A percentile compares a stretch with the other conserved stretches of the same genome.
phyloP scores from a whole-genome alignment of 2,329 filamentous ascomycete genomes.

The Cadophora luteo-olivacea region DNA sequence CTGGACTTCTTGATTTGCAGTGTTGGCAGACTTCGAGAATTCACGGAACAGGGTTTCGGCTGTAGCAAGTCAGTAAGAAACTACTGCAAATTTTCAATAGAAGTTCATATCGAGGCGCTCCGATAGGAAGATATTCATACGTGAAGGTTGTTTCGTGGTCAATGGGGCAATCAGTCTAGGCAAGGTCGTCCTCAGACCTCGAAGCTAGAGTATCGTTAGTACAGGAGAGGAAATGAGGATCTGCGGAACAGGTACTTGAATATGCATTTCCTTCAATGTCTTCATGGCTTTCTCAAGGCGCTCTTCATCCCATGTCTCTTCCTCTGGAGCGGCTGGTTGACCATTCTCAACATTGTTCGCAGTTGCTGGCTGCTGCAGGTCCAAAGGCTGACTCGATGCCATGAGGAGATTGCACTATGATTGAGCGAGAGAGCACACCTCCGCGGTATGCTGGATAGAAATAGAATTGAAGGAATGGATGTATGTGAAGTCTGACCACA shows the following conservation, averaged over 20 bases:
- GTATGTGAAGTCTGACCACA: conserved; percentile 1
- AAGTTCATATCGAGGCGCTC: background rate
- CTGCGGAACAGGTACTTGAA: conserved; percentile 38
- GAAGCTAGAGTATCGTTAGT: conserved; percentile 46
- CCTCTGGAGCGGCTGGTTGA: conserved; percentile 6
- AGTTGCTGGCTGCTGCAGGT: background rate
- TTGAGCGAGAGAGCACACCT: background rate
- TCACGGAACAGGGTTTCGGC: conserved; percentile 56
- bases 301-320: conserved; percentile 44
- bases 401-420: background rate
- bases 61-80: conserved; percentile 41
- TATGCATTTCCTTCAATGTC: conserved; percentile 46
- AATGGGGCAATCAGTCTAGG: conserved; percentile 60
- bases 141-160: conserved; percentile 55
- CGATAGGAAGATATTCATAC: conserved; percentile 49
- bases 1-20: conserved; percentile 57
- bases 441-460: background rate
- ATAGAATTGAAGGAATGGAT: background rate
- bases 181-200: conserved; percentile 55
- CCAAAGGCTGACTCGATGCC: conserved; percentile 10
- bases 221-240: background rate
- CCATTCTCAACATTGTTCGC: conserved; percentile 11
- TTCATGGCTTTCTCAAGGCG: conserved; percentile 43
- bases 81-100: background rate
- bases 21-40: conserved; percentile 55